Percentiles rank a stretch among this genome's conserved stretches.
phyloP scores from a whole-genome alignment of 2,329 filamentous ascomycete genomes.

The Neofusicoccum umdonicola region DNA sequence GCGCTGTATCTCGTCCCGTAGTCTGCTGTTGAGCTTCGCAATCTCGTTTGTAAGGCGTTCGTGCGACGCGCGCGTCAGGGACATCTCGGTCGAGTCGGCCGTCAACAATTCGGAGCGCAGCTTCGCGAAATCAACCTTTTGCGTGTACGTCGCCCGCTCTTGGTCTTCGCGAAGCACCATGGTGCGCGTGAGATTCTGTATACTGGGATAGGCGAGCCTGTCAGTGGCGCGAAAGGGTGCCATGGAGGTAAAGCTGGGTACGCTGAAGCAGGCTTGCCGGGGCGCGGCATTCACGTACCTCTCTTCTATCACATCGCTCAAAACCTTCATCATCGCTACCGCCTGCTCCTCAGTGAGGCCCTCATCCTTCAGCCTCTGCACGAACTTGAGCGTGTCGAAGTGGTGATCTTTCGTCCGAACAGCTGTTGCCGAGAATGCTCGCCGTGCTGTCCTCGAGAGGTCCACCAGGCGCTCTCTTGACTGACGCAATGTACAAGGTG shows the following conservation, averaged over 20 bases:
- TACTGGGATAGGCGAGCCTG: conserved; percentile 50
- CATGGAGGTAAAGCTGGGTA: neutral
- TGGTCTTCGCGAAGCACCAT: conserved; percentile 97
- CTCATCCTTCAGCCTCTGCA: conserved; percentile 82
- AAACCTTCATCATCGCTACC: conserved; percentile 96
- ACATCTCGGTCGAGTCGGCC: conserved; percentile 85
- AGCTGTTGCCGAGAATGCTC: conserved; percentile 66
- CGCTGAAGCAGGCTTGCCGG: neutral
- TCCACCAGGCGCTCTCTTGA: neutral
- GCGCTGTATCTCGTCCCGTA: conserved; percentile 89
- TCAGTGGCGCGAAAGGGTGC: neutral
- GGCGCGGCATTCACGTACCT: conserved; percentile 51
- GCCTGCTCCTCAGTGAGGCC: conserved; percentile 95
- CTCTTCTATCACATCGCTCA: conserved; percentile 96
- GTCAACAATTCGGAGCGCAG: conserved; percentile 90
- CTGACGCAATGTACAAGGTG: neutral
- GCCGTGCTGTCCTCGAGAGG: conserved; percentile 15
- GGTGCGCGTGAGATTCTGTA: conserved; percentile 93
- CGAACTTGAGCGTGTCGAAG: conserved; percentile 97
- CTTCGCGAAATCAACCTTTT: conserved; percentile 98
- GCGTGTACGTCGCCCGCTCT: conserved; percentile 70
- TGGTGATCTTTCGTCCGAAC: conserved; percentile 68
- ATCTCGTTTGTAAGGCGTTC: conserved; percentile 93
- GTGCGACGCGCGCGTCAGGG: conserved; percentile 83
- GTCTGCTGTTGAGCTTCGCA: conserved; percentile 82